Evolutionary conservation across 805 yeast species (phyloP).

Genomic region (Grigorovia humatica): DNA sequence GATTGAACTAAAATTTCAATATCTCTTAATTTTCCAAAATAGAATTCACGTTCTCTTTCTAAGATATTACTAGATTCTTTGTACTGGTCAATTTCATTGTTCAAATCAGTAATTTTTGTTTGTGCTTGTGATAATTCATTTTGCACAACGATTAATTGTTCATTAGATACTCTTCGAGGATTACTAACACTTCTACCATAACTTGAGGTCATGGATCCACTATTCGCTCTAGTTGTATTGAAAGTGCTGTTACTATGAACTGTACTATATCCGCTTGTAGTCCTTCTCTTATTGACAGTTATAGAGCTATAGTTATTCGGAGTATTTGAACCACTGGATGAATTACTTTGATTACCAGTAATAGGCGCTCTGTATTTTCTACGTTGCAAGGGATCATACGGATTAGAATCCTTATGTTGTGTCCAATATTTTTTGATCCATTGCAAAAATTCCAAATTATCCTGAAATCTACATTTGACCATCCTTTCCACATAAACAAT

Average conservation of each 20-base stretch:
- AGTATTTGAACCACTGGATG: slow-evolving; percentile 2
- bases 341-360: slow-evolving; percentile 1
- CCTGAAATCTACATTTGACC: slow-evolving; percentile 84
- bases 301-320: slow-evolving; percentile 1
- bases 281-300: slow-evolving; percentile 18
- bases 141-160: slow-evolving; percentile 25
- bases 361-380: slow-evolving; percentile 32
- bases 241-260: not conserved
- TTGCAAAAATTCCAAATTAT: slow-evolving; percentile 86
- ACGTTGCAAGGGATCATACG: slow-evolving; percentile 59
- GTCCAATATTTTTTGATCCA: slow-evolving; percentile 83
- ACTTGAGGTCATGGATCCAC: slow-evolving; percentile 14
- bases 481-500: slow-evolving; percentile 71
- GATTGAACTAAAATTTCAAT: slow-evolving; percentile 74
- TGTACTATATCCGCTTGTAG: slow-evolving; percentile 5
- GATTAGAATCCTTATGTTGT: slow-evolving; percentile 56
- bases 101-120: slow-evolving; percentile 27
- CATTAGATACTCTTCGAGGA: slow-evolving; percentile 18
- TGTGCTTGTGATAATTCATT: slow-evolving; percentile 40
- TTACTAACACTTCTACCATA: slow-evolving; percentile 9
- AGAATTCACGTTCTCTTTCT: slow-evolving; percentile 79
- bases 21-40: slow-evolving; percentile 79
- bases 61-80: slow-evolving; percentile 52
- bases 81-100: slow-evolving; percentile 45
- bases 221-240: slow-evolving; percentile 15